These are phyloP conservation scores for Pseudoperonospora humuli DNA, from an alignment of 352 stramenopile genomes.

Conservation along the genomic window DNA sequence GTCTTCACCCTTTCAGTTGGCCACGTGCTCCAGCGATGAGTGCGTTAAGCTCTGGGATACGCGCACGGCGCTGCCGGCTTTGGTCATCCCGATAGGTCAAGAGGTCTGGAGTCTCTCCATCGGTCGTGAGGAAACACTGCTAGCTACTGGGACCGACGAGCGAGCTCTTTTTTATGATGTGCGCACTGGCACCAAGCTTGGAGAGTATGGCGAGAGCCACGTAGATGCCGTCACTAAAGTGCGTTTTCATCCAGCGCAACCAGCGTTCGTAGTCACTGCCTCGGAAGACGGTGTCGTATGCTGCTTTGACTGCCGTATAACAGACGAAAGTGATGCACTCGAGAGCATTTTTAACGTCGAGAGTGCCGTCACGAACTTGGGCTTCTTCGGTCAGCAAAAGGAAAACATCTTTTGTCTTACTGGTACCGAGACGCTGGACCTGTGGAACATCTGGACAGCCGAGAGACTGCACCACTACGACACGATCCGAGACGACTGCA, in stretches of 20 bases:
- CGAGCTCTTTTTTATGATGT: constrained; percentile 77
- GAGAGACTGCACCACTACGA: constrained; percentile 76
- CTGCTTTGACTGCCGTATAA: constrained; percentile 81
- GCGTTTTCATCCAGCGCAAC: constrained; percentile 74
- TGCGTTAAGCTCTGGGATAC: constrained; percentile 84
- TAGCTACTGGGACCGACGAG: constrained; percentile 69
- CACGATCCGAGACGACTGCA: constrained; percentile 69
- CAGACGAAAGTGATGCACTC: constrained; percentile 81
- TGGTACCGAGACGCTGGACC: constrained; percentile 81
- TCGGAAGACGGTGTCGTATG: constrained; percentile 89
- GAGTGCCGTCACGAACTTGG: constrained; percentile 79
- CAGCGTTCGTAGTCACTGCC: constrained; percentile 76
- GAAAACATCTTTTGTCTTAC: constrained; percentile 85
- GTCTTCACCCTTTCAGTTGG: constrained; percentile 51
- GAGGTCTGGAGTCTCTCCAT: constrained; percentile 81
- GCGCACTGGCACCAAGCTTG: constrained; percentile 56
- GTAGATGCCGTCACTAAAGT: constrained; percentile 85
- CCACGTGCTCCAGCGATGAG: constrained; percentile 80
- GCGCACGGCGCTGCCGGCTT: constrained; percentile 39
- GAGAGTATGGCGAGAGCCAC: constrained; percentile 84
- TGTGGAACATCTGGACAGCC: constrained; percentile 86
- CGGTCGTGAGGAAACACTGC: constrained; percentile 64
- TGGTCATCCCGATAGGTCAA: constrained; percentile 52
- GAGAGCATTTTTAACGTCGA: constrained; percentile 88
- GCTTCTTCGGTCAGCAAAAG: constrained; percentile 77